phyloP scores from a whole-genome alignment of 1,284 basidiomycete genomes.

The Apiotrichum veenhuisii region DNA sequence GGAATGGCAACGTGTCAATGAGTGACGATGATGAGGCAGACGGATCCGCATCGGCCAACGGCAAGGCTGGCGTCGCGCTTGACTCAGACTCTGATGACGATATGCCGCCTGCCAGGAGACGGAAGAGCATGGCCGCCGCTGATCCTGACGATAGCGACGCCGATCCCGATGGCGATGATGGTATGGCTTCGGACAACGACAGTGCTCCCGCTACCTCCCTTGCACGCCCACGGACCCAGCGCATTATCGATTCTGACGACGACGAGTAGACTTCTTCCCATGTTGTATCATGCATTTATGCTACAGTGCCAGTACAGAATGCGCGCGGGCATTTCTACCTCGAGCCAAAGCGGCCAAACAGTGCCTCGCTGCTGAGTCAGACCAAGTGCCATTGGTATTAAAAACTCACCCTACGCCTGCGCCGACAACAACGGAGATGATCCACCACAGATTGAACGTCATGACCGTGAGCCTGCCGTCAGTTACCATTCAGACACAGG shows the following conservation, averaged over 20 bases:
- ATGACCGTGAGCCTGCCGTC: constrained; percentile 38
- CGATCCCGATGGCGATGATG: neutral
- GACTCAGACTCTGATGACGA: neutral
- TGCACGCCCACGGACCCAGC: constrained; percentile 1
- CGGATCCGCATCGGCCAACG: constrained; percentile 4
- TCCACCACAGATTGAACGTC: constrained; percentile 49
- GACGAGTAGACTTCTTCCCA: constrained; percentile 11
- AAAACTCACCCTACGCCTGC: constrained; percentile 23
- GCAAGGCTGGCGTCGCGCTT: constrained; percentile 4
- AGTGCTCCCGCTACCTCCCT: neutral
- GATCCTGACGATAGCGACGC: neutral
- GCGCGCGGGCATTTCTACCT: neutral
- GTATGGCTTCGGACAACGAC: neutral
- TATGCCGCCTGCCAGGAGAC: neutral
- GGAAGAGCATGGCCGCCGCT: too few relatives aligned
- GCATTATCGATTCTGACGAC: constrained; percentile 22
- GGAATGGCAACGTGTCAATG: too few relatives aligned
- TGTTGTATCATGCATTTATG: constrained; percentile 19
- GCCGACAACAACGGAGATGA: constrained; percentile 41
- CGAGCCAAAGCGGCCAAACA: constrained; percentile 38
- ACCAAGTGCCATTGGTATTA: constrained; percentile 10
- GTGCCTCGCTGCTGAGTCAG: constrained; percentile 22
- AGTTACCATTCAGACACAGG: neutral
- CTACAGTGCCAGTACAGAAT: neutral
- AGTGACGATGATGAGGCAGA: constrained; percentile 5